phyloP scores from a whole-genome alignment of 2,329 filamentous ascomycete species.

The Nigrospora osmanthi region DNA sequence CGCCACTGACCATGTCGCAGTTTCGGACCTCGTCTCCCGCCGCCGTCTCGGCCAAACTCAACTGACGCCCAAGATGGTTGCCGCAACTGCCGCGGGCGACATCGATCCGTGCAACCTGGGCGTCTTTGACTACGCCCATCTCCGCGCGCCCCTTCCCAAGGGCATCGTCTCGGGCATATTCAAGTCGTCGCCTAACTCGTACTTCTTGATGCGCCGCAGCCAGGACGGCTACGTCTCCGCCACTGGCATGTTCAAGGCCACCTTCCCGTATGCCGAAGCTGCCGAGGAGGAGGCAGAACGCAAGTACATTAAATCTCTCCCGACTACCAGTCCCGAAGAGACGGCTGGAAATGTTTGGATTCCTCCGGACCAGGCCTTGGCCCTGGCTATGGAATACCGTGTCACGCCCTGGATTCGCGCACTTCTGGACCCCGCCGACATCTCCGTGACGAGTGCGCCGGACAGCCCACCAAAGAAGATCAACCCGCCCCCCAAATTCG shows the following conservation, averaged over 20 bases:
- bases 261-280: constrained; percentile 69
- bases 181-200: constrained; percentile 79
- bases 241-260: constrained; percentile 89
- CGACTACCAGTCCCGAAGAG: constrained; percentile 80
- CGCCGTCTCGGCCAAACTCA: constrained; percentile 90
- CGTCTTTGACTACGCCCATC: constrained; percentile 90
- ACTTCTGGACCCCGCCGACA: constrained; percentile 82
- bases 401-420: constrained; percentile 84
- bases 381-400: constrained; percentile 78
- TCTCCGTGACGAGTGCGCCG: constrained; percentile 45
- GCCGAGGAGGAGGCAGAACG: constrained; percentile 70
- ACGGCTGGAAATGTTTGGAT: constrained; percentile 98
- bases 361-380: constrained; percentile 70
- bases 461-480: constrained; percentile 71
- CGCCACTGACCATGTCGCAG: constrained; percentile 31
- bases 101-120: constrained; percentile 68
- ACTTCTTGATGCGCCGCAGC: constrained; percentile 92
- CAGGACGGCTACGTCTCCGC: constrained; percentile 78
- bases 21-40: constrained; percentile 68
- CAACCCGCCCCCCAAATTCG: constrained; percentile 72
- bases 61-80: constrained; percentile 72
- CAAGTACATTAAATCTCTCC: constrained; percentile 74
- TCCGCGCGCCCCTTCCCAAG: constrained; percentile 86
- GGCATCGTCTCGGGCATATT: constrained; percentile 92
- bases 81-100: constrained; percentile 62